Evolutionary conservation across 2,329 filamentous ascomycete genomes (phyloP).

Genomic region (Scytalidium sp.): DNA sequence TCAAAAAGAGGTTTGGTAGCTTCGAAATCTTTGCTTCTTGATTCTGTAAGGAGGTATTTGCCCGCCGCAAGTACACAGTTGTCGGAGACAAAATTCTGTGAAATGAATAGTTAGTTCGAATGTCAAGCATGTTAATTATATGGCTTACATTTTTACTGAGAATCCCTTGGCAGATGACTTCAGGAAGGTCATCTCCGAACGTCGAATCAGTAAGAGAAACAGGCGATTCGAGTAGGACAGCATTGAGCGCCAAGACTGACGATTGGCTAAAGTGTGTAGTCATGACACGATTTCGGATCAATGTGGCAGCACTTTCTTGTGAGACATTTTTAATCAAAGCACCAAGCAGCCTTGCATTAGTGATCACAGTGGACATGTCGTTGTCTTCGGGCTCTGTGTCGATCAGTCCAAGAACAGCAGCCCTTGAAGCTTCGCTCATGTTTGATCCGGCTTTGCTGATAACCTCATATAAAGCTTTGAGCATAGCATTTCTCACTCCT

Average conservation of each 20-base stretch:
- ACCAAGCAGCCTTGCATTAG: constrained; percentile 85
- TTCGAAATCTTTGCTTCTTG: constrained; percentile 68
- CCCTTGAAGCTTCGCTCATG: constrained; percentile 89
- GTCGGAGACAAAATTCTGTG: constrained; percentile 76
- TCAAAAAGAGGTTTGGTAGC: constrained; percentile 77
- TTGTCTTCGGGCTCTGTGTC: constrained; percentile 77
- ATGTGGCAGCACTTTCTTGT: constrained; percentile 58
- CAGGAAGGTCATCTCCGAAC: constrained; percentile 70
- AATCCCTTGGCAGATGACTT: constrained; percentile 79
- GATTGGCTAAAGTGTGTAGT: constrained; percentile 71
- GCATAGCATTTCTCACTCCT: constrained; percentile 91
- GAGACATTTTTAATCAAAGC: constrained; percentile 86
- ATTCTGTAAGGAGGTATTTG: constrained; percentile 77
- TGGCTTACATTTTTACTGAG: constrained; percentile 67
- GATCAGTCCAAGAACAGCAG: constrained; percentile 83
- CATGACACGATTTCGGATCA: constrained; percentile 72
- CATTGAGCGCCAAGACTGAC: constrained; percentile 84
- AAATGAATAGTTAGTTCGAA: constrained; percentile 16
- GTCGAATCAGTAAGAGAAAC: constrained; percentile 61
- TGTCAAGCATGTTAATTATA: not conserved
- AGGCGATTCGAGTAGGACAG: constrained; percentile 79
- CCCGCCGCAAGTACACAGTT: constrained; percentile 87
- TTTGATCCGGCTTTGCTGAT: constrained; percentile 91
- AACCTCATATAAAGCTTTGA: constrained; percentile 94
- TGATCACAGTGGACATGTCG: constrained; percentile 78